Conservation (phyloP, 768 basidiomycete species). For the Podaxis sp. region DNA sequence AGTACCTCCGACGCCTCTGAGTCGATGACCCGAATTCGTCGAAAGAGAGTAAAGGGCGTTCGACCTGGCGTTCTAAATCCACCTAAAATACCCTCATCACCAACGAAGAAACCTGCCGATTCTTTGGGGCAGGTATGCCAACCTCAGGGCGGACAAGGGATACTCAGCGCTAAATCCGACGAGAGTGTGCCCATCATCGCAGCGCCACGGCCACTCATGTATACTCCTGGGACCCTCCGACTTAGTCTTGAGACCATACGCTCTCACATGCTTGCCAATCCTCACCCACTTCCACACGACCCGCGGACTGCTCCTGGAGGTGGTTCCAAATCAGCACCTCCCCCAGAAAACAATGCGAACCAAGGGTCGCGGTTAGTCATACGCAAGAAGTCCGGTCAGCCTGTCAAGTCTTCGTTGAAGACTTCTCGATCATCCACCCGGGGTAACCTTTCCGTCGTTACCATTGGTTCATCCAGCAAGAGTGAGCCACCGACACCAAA, state of each 20-base stretch:
- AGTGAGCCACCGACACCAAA: conserved; percentile 86
- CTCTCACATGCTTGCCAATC: conserved; percentile 13
- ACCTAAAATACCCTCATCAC: background rate
- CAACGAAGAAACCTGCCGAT: background rate
- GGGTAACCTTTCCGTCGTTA: conserved; percentile 52
- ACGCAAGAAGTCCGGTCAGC: conserved; percentile 93
- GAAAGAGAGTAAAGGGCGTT: conserved; percentile 22
- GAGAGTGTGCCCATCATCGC: conserved; percentile 30
- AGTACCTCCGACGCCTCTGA: background rate
- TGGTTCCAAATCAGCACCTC: conserved; percentile 25
- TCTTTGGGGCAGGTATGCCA: background rate
- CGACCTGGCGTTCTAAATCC: conserved; percentile 10
- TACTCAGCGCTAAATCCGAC: conserved; percentile 9
- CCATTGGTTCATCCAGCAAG: conserved; percentile 47
- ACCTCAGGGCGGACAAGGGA: background rate
- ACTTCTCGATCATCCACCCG: conserved; percentile 53
- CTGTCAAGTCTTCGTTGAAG: conserved; percentile 90
- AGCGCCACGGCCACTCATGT: conserved; percentile 33
- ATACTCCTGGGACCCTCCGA: conserved; percentile 41
- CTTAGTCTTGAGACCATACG: conserved; percentile 24
- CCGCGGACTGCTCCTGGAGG: conserved; percentile 31
- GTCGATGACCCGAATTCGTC: conserved; percentile 5
- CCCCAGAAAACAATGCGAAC: conserved; percentile 23
- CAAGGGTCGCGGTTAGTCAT: conserved; percentile 47
- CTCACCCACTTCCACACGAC: conserved; percentile 15